phyloP scores from a whole-genome alignment of 192 early-diverging fungal genomes.

The Phycomyces blakesleeanus region DNA sequence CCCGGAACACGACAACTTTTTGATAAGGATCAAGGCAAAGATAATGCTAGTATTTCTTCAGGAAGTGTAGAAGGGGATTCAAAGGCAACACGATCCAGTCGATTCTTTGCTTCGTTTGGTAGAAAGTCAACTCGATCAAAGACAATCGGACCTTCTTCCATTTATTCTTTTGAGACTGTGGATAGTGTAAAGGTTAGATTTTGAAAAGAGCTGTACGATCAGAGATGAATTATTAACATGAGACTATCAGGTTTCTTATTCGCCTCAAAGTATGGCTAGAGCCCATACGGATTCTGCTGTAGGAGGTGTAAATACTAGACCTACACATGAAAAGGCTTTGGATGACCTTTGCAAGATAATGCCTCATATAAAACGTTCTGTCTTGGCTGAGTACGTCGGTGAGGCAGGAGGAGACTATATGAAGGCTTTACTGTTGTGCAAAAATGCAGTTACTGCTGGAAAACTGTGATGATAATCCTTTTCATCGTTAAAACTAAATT shows the following conservation, averaged over 20 bases:
- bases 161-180: neutral
- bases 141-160: neutral
- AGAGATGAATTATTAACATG: too few relatives aligned
- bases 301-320: neutral
- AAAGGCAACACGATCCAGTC: constrained; percentile 1
- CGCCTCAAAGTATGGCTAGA: neutral
- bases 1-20: neutral
- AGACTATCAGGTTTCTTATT: neutral
- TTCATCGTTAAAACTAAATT: neutral
- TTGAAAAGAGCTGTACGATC: neutral
- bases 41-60: constrained; percentile 3
- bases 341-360: constrained; percentile 46
- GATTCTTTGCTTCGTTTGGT: constrained; percentile 11
- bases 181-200: neutral
- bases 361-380: constrained; percentile 44
- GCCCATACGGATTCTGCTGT: neutral
- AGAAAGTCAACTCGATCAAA: constrained; percentile 3
- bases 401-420: constrained; percentile 45
- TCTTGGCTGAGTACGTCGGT: constrained; percentile 39
- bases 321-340: constrained; percentile 32
- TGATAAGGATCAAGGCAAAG: neutral
- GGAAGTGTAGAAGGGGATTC: neutral
- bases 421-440: constrained; percentile 41
- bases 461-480: constrained; percentile 27
- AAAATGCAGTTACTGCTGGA: constrained; percentile 37